Evolutionary conservation across 495 filamentous ascomycete genomes (phyloP).

Genomic region (Lophiostoma macrostomum): DNA sequence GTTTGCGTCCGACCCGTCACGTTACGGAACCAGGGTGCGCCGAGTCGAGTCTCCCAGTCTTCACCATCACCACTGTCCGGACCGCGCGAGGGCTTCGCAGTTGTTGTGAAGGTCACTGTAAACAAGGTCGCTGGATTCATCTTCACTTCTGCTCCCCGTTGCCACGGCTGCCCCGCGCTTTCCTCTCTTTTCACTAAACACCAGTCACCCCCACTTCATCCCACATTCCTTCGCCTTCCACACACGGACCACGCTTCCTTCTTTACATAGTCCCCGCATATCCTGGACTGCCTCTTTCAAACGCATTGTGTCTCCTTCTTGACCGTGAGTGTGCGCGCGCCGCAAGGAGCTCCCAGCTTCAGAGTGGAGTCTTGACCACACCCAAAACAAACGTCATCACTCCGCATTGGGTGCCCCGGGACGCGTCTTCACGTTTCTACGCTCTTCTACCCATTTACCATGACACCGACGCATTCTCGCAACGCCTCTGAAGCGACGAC

Average conservation of each 20-base stretch:
- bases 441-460: slow-evolving; percentile 10
- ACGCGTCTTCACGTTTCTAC: neutral
- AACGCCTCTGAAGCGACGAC: slow-evolving; percentile 36
- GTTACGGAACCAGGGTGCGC: slow-evolving; percentile 2
- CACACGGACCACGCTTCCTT: slow-evolving; percentile 14
- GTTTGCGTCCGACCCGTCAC: neutral
- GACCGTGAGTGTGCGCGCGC: neutral
- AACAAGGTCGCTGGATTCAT: neutral
- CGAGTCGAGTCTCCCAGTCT: too few species aligned
- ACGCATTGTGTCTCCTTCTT: slow-evolving; percentile 4
- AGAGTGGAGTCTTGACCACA: neutral
- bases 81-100: too few species aligned
- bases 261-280: neutral
- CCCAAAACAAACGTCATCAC: slow-evolving; percentile 11
- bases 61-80: neutral
- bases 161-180: neutral
- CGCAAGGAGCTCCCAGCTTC: slow-evolving; percentile 16
- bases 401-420: neutral
- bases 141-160: neutral
- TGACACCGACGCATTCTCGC: slow-evolving; percentile 33
- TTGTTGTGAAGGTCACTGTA: too few species aligned
- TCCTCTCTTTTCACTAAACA: neutral
- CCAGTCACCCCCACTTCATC: neutral
- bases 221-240: slow-evolving; percentile 13
- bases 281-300: neutral